Evolutionary conservation across 768 basidiomycete genomes (phyloP).

Genomic region (Pleurotus giganteus): DNA sequence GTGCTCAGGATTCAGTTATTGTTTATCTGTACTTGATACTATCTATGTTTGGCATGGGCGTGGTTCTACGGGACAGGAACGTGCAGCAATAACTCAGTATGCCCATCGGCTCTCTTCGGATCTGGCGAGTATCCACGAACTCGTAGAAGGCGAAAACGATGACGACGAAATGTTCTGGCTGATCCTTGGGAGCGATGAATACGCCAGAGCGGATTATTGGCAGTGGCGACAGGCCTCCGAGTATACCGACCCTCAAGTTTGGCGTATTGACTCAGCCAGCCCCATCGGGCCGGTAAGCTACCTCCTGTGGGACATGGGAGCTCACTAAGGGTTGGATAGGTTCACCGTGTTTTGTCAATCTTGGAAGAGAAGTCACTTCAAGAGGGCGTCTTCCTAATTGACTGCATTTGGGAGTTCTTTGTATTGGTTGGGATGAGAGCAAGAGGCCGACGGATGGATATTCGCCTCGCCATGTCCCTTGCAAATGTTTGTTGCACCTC

Average conservation of each 20-base stretch:
- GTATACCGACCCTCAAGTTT: constrained; percentile 49
- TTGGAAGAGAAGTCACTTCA: constrained; percentile 35
- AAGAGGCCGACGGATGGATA: constrained; percentile 56
- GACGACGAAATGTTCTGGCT: constrained; percentile 84
- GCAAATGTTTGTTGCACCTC: constrained; percentile 44
- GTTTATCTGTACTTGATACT: constrained; percentile 64
- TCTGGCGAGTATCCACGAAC: constrained; percentile 44
- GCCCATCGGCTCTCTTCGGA: constrained; percentile 43
- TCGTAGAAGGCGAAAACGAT: constrained; percentile 64
- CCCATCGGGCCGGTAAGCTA: constrained; percentile 38
- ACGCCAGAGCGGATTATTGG: constrained; percentile 84
- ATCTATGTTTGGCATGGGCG: constrained; percentile 82
- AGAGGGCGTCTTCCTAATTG: constrained; percentile 59
- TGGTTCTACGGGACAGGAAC: constrained; percentile 61
- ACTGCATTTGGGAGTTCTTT: constrained; percentile 81
- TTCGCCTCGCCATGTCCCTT: constrained; percentile 56
- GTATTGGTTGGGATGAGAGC: constrained; percentile 68
- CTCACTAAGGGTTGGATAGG: constrained; percentile 31
- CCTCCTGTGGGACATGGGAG: background rate
- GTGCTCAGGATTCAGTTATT: constrained; percentile 86
- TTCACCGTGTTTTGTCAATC: constrained; percentile 43
- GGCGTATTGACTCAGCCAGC: constrained; percentile 49
- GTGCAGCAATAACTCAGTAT: constrained; percentile 61
- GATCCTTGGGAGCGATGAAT: constrained; percentile 73
- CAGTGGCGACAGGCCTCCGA: constrained; percentile 55